Evolutionary conservation across 371 early-diverging fungal genomes (phyloP), one percentile per base, ranked within the genome.

Genomic region (Saksenaea oblongispora): DNA sequence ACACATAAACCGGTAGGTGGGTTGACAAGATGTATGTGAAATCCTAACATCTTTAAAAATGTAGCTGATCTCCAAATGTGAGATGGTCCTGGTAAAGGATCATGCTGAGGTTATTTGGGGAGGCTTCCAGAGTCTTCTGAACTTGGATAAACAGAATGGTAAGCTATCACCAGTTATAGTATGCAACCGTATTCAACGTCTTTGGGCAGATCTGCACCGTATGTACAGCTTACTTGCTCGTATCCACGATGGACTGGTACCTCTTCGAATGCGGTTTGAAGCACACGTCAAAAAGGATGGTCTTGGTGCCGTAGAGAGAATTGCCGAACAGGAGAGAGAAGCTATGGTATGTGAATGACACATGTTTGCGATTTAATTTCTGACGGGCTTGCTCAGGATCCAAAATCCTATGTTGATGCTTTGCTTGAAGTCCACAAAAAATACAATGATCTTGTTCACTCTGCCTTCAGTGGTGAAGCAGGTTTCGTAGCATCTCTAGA

Each of bases 401-500:
- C 95, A n/a, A 90, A 90, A 69, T 84, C 85, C 31, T 96, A 95
- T 71, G 92, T 94, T 3, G 87, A 90, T 54, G 88, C 93, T 1
- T 71, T 95, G 24, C 78, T 96, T 37, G 79, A 83, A 42, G 93
- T 94, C 7, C 92, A 95, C 64, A 86, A 81, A 35, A 90, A 92
- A 77, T 96, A 91, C 74, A 79, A 88, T 37, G 85, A 86, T 27
- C 76, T 95, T 27, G 89, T 93, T 5, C 81, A 83, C 62, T 76
- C 78, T 1, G 89, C 95, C 3, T 95, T 95, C 73, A 75, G 83
- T 63, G 88, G 88, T 17, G 95, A 97, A 55, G 83, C 95, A n/a
- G 95, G 94, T 0, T 94, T 96, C 73, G 92, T 90, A 27, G 94
- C 90, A 47, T 87, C 95, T n/a, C 75, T 97, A 41, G 96, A 96